Evolutionary conservation across 345 rosid species (phyloP).

Genomic region (Bruguiera gymnorhiza): DNA sequence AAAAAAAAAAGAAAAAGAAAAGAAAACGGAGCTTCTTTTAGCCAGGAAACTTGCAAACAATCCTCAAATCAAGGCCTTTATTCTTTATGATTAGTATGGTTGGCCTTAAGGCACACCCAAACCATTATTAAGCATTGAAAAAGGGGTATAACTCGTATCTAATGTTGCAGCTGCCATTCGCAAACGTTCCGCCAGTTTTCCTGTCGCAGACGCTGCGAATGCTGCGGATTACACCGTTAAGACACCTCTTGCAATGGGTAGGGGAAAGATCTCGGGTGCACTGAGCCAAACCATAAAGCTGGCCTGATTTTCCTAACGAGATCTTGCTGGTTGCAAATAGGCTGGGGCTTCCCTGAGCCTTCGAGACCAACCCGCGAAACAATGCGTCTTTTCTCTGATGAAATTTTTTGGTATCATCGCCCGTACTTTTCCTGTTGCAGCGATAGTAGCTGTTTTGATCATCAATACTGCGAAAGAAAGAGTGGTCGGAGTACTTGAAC

Average conservation of each 20-base stretch:
- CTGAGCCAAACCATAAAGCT: conserved; percentile 56
- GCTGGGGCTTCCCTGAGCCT: conserved; percentile 28
- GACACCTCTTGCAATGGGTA: conserved; percentile 45
- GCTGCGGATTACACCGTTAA: conserved; percentile 40
- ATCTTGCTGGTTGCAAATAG: conserved; percentile 47
- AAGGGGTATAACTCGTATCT: conserved; percentile 65
- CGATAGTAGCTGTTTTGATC: conserved; percentile 29
- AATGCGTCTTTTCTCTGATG: neutral
- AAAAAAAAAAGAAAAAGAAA: no score
- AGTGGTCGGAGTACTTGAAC: conserved; percentile 46
- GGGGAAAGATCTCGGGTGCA: conserved; percentile 57
- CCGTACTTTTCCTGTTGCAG: conserved; percentile 23
- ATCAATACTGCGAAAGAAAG: conserved; percentile 58
- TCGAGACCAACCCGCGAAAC: conserved; percentile 19
- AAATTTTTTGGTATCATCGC: neutral
- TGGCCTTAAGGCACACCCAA: no score
- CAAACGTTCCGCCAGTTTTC: conserved; percentile 62
- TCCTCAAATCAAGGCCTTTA: no score
- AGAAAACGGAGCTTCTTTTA: no score
- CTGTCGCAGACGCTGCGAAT: conserved; percentile 59
- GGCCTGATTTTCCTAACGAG: conserved; percentile 22
- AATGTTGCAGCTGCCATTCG: conserved; percentile 58
- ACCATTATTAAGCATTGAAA: no score
- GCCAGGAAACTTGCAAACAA: no score
- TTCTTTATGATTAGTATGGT: no score